Evolutionary conservation across 352 stramenopile species (phyloP).

Genomic region (Plasmopara viticola): DNA sequence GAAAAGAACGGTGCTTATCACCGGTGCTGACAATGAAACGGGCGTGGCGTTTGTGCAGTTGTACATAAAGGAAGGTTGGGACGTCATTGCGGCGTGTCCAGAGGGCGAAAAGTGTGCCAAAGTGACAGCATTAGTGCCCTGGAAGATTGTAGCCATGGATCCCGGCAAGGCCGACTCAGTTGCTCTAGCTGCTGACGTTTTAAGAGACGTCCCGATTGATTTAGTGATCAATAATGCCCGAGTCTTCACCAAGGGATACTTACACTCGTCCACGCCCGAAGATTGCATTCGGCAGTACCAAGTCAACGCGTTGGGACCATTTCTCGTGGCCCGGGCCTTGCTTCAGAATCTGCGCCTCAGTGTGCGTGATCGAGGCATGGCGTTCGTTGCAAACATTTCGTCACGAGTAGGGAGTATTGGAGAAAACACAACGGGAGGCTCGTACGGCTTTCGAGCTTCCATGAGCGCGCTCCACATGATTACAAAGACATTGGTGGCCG

Average conservation of each 20-base stretch:
- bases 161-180: slow-evolving; percentile 44
- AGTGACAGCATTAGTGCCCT: slow-evolving; percentile 23
- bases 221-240: slow-evolving; percentile 76
- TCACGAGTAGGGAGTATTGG: slow-evolving; percentile 49
- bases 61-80: slow-evolving; percentile 39
- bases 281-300: slow-evolving; percentile 51
- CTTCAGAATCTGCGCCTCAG: slow-evolving; percentile 41
- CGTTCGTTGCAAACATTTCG: slow-evolving; percentile 48
- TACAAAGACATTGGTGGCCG: slow-evolving; percentile 44
- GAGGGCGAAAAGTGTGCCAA: slow-evolving; percentile 15
- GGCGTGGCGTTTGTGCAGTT: slow-evolving; percentile 38
- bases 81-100: slow-evolving; percentile 31
- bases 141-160: slow-evolving; percentile 47
- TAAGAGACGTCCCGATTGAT: slow-evolving; percentile 45
- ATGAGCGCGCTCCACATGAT: slow-evolving; percentile 78
- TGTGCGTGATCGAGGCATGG: slow-evolving; percentile 30
- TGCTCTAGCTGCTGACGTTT: slow-evolving; percentile 20
- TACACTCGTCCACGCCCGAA: slow-evolving; percentile 39
- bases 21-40: slow-evolving; percentile 33
- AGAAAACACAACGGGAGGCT: slow-evolving; percentile 35
- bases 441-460: slow-evolving; percentile 72
- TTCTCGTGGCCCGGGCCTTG: slow-evolving; percentile 53
- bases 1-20: slow-evolving; percentile 43
- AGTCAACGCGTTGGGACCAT: slow-evolving; percentile 61
- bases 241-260: slow-evolving; percentile 24